phyloP scores from a whole-genome alignment of 805 yeast genomes.

The Limtongia smithiae region DNA sequence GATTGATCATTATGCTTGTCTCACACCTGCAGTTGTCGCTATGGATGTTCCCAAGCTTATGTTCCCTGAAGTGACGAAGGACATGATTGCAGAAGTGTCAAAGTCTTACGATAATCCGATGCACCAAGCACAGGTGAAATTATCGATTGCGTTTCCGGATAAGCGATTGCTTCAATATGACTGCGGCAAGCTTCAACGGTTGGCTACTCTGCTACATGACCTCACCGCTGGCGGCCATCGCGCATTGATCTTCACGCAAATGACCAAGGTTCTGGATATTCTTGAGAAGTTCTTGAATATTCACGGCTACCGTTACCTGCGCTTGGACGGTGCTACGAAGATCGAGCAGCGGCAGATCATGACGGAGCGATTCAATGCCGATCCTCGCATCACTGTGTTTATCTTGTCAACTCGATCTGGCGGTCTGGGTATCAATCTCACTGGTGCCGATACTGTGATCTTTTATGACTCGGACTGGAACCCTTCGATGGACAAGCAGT shows the following conservation, averaged over 20 bases:
- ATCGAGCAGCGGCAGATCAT: slow-evolving; percentile 93
- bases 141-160: slow-evolving; percentile 94
- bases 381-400: slow-evolving; percentile 67
- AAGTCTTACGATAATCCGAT: slow-evolving; percentile 47
- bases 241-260: slow-evolving; percentile 93
- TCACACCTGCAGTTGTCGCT: slow-evolving; percentile 83
- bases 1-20: slow-evolving; percentile 73
- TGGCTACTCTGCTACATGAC: slow-evolving; percentile 71
- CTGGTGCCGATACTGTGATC: slow-evolving; percentile 98
- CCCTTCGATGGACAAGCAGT: slow-evolving; percentile 97
- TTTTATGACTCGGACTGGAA: slow-evolving; percentile 99
- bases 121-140: slow-evolving; percentile 78
- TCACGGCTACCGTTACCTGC: slow-evolving; percentile 90
- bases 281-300: slow-evolving; percentile 89
- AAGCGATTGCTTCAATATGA: slow-evolving; percentile 88
- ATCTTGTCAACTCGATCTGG: slow-evolving; percentile 95
- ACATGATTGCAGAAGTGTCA: not conserved
- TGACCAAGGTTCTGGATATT: slow-evolving; percentile 94
- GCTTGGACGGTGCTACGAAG: slow-evolving; percentile 96
- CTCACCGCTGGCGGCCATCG: slow-evolving; percentile 85
- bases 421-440: slow-evolving; percentile 93
- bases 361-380: slow-evolving; percentile 67
- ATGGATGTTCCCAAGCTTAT: slow-evolving; percentile 52
- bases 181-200: slow-evolving; percentile 90
- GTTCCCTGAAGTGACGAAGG: slow-evolving; percentile 35